Evolutionary conservation across 805 yeast species (phyloP), one percentile per base, ranked within the genome.

Genomic region (Ogataea ramenticola): DNA sequence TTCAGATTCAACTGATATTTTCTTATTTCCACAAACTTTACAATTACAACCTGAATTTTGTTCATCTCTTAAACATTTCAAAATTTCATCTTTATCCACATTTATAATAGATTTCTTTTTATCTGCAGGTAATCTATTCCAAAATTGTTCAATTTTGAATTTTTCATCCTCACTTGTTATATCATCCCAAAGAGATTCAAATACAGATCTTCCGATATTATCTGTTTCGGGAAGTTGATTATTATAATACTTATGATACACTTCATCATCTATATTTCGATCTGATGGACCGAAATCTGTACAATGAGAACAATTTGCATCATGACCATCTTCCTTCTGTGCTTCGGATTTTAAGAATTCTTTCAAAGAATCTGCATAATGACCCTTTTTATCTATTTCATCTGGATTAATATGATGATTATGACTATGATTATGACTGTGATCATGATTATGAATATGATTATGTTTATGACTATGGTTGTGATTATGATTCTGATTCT

Each of bases 1-100:
- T 58, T 86, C 95, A 51, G 77, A 80, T 56, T 85, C 93, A 49
- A 87, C 75, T 15, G 86, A 78, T 41, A 68, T 62, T 54, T 82
- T 79, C 51, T 84, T 81, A 39, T 86, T 74, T 2, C 90, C 91
- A 65, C 96, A 90, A 17, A 79, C 79, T 4, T 80, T 67, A 58
- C 96, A 90, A 46, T 77, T 72, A 59, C 96, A 89, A 24, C 62
- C 60, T 22, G 68, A 65, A 49, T 71, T 69, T 55, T 78, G 82
- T 55, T 79, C 79, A 46, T 73, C 79, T 47, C 74, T 76, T 60
- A 87, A 76, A 36, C 79, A 71, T 40, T 74, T 75, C 62, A 85
- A 70, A 1, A 89, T 79, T 35, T 86, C 80, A 39, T 77, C 77
- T 57, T 80, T 82, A 51, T 85, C 86, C 37, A 86, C 75, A 53